Base-by-base conservation (phyloP, 2,329 filamentous ascomycete species). In the Fusarium begoniae region DNA sequence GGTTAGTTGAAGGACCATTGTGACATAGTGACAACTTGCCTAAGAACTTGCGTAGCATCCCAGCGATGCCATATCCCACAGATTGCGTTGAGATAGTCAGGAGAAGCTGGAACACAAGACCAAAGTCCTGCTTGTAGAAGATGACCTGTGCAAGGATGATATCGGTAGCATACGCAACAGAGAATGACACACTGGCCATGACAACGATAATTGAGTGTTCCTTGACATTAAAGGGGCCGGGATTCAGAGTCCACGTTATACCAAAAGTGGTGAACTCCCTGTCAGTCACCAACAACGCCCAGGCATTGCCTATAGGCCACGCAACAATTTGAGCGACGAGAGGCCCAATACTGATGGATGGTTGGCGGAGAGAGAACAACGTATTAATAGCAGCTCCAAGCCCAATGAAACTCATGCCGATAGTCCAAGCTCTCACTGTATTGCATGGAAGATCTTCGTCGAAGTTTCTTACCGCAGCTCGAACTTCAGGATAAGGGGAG, bases 121-220 rank as follows among this genome's bases (percentile, higher is more conserved):
- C 91, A 77, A 93, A 93, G 66, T 91, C 84, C 75, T 93, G 88
- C 79, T 91, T 90, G 79, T 94, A 94, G 76, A 94, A 94, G 22
- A 91, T 87, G 24, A 90, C 83, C 81, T 94, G 92, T 1, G 92
- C 92, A 5, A 94, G 84, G 50, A 95, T 88, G 37, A 94, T 91
- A 74, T 94, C 92, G 2, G 92, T 94, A 2, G 92, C 91, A 75
- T 94, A 94, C 8, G 92, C 91, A 11, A 87, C 90, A 56, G 84
- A 91, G 73, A 93, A 93, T 10, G 91, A 90, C 11, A 93, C 91
- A 78, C 92, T 90, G 22, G 93, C 91, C 90, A 92, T 92, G 73
- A 92, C 89, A 24, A 90, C 89, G 64, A 93, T 92, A 69, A 93
- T 87, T 47, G 89, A 83, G 78, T 93, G 91, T 78, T 93, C 91